Conservation (phyloP, 2,329 filamentous ascomycete species). For the Sporothrix pseudoabietina region DNA sequence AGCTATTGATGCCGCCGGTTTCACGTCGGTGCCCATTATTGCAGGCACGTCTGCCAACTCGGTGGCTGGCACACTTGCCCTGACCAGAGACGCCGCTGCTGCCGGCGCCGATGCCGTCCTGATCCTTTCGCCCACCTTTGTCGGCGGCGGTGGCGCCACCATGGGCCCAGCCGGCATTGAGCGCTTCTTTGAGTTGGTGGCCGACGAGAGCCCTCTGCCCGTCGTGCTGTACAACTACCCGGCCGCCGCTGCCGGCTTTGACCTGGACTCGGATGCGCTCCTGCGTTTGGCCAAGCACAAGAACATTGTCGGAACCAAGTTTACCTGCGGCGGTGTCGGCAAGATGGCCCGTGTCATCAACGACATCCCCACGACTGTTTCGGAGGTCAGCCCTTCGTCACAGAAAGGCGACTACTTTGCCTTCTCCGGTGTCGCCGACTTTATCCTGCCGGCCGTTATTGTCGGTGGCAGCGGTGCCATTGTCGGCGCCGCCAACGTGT, state of each 20-base stretch:
- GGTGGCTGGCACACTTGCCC: slow-evolving; percentile 75
- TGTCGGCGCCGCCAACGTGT: slow-evolving; percentile 81
- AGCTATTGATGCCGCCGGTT: slow-evolving; percentile 78
- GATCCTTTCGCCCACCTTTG: slow-evolving; percentile 79
- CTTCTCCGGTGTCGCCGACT: slow-evolving; percentile 84
- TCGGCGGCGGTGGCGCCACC: slow-evolving; percentile 59
- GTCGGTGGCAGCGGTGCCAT: slow-evolving; percentile 82
- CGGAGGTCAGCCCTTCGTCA: slow-evolving; percentile 51
- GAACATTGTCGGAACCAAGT: slow-evolving; percentile 86
- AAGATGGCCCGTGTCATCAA: slow-evolving; percentile 73
- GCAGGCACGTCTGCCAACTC: slow-evolving; percentile 79
- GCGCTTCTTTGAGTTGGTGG: slow-evolving; percentile 60
- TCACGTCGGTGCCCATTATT: slow-evolving; percentile 72
- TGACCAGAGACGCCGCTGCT: slow-evolving; percentile 66
- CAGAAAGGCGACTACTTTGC: slow-evolving; percentile 69
- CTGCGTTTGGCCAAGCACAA: slow-evolving; percentile 76
- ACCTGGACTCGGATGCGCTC: slow-evolving; percentile 84
- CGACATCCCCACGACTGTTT: neutral
- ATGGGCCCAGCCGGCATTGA: slow-evolving; percentile 73
- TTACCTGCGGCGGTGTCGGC: slow-evolving; percentile 86
- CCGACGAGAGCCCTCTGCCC: slow-evolving; percentile 72
- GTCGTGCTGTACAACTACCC: slow-evolving; percentile 89
- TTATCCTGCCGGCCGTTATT: slow-evolving; percentile 76
- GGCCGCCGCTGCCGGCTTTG: slow-evolving; percentile 79
- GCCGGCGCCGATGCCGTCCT: slow-evolving; percentile 79